Percentiles rank a stretch among this genome's conserved stretches.
These are phyloP conservation scores for Aspergillus ellipticus DNA, from an alignment of 495 filamentous ascomycete species.

Conservation along the genomic window DNA sequence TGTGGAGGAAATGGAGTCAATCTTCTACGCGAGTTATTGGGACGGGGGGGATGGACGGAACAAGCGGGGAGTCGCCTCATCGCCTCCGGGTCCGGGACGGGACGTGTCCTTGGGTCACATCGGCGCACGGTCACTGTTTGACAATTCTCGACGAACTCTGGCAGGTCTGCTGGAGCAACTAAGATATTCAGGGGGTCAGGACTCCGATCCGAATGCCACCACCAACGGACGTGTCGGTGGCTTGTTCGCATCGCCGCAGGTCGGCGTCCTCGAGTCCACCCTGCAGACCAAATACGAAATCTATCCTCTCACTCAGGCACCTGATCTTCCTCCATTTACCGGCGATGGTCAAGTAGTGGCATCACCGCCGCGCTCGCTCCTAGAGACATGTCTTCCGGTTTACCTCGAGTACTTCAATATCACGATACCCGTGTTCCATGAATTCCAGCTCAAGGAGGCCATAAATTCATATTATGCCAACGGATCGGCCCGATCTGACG, in stretches of 20 bases:
- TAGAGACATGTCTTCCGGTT: background rate
- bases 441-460: background rate
- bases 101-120: background rate
- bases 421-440: background rate
- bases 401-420: background rate
- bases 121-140: background rate
- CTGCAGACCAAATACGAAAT: background rate
- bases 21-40: background rate
- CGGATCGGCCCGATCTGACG: background rate
- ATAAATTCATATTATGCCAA: background rate
- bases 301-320: background rate
- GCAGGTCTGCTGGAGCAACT: background rate
- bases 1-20: background rate
- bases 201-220: background rate
- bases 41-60: background rate
- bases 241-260: background rate
- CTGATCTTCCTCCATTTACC: background rate
- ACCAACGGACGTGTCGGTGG: background rate
- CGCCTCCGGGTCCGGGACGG: background rate
- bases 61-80: background rate
- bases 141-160: background rate
- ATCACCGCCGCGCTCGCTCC: background rate
- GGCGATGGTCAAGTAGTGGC: background rate
- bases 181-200: background rate
- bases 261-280: background rate